Base-by-base conservation (phyloP, 2,329 filamentous ascomycete species). In the Fusarium nurragi region DNA sequence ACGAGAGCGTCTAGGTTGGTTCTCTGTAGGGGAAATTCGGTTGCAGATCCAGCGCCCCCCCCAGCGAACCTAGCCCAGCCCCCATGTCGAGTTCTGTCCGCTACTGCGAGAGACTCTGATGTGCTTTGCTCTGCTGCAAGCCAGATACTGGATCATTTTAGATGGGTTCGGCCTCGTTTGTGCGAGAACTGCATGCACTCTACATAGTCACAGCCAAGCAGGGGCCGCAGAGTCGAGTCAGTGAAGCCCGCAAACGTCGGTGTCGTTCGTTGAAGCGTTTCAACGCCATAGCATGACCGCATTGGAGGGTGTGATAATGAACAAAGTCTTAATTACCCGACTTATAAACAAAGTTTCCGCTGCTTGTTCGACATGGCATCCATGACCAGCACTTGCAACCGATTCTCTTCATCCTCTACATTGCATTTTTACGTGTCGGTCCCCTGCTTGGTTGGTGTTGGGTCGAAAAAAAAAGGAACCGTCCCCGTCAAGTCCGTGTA, bases 131-230 rank as follows among this genome's bases (percentile, higher is more conserved):
- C 44, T 66, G 60, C 52, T 54, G 60, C 40, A 55, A 36, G 34
- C 48, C 45, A 60, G 39, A 60, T 23, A 18, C n/a, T 34, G 32
- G 32, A 34, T 34, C 32, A 34, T 16, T 34, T 34, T 52, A 44
- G 23, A 63, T 63, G 58, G 52, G 43, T 64, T 47, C 54, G 54
- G 58, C 43, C 39, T 54, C 43, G 58, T 66, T 45, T 51, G 48
- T 25, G 25, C 8, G 22, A 34, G 61, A 64, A 68, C 67, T 57
- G 64, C 67, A 69, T 64, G 64, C 67, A 70, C 67, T 46, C 22
- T 52, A 9, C 28, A n/a, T 34, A n/a, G 16, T 48, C 19, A 18
- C 34, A 30, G 34, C 45, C n/a, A n/a, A n/a, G n/a, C n/a, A n/a
- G n/a, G n/a, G n/a, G n/a, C n/a, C 9, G 36, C 39, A 41, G 34